Percentiles rank a stretch among this genome's conserved stretches.
Conservation (phyloP, 371 early-diverging fungal genomes). For the Apophysomyces sp. region DNA sequence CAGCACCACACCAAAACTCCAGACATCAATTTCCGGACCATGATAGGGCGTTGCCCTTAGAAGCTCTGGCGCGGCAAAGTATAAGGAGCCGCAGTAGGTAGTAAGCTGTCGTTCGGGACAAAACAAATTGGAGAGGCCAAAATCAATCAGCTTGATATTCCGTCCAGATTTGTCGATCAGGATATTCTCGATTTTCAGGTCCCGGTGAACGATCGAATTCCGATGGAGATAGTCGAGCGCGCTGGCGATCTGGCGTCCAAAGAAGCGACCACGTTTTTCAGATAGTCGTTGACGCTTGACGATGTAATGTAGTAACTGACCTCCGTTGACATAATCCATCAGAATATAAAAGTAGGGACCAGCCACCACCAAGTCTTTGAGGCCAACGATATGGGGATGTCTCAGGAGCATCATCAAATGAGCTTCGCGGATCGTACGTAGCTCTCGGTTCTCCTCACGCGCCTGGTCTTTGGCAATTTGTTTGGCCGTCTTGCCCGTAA, state of each 20-base stretch:
- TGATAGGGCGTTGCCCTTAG: conserved; percentile 81
- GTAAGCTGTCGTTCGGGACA: conserved; percentile 74
- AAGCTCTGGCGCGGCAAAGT: conserved; percentile 97
- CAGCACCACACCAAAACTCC: conserved; percentile 94
- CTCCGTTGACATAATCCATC: conserved; percentile 89
- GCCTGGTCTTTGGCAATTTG: conserved; percentile 35
- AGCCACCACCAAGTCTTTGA: conserved; percentile 80
- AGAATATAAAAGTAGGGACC: conserved; percentile 85
- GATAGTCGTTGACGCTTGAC: conserved; percentile 83
- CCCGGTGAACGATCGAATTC: conserved; percentile 95
- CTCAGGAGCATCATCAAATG: conserved; percentile 87
- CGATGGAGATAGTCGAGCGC: conserved; percentile 91
- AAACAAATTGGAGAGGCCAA: conserved; percentile 96
- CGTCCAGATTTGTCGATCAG: conserved; percentile 79
- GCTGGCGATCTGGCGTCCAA: conserved; percentile 89
- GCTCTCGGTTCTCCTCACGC: conserved; percentile 71
- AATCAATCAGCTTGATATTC: conserved; percentile 91
- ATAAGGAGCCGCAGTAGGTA: conserved; percentile 94
- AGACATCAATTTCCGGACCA: conserved; percentile 95
- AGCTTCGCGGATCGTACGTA: conserved; percentile 86
- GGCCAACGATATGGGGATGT: conserved; percentile 83
- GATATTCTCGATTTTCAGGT: conserved; percentile 96
- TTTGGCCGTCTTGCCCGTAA: conserved; percentile 18
- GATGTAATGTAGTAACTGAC: conserved; percentile 86
- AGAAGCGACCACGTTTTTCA: conserved; percentile 84